Evolutionary conservation across 495 filamentous ascomycete genomes (phyloP), one percentile per base, ranked within the genome.

Genomic region (Neurospora sp.): DNA sequence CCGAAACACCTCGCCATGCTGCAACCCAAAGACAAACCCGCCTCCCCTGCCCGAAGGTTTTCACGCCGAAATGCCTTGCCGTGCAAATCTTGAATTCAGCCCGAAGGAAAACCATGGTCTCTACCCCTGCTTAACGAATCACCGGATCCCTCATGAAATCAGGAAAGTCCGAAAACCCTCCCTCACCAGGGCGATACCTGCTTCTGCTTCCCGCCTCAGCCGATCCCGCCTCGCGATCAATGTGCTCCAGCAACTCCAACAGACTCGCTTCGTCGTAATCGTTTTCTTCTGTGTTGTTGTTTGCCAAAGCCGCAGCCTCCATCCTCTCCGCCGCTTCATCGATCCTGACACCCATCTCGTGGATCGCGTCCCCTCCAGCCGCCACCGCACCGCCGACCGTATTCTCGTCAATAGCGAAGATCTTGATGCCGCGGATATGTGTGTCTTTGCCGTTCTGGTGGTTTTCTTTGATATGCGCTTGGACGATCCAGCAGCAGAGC

Each of bases 371-470:
- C 5, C 66, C 38, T 4, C 12, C 71, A 62, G 18, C 73, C 1
- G 10, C 42, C 18, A 70, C 40, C 18, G 54, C 42, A 10, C 59
- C 62, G 14, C 75, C 74, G 5, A 75, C 72, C 23, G 81, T 77
- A 14, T 79, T 79, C 39, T 87, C 85, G 71, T 98, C 94, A 54
- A 86, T 82, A 6, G 93, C 92, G 79, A 93, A 99, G 37, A 99
- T 89, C 86, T 98, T 94, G 79, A 99, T 86, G 0, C 93, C 95
- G 44, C 96, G 90, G 48, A 99, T 89, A 86, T 99, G 96, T 4
- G 96, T 99, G 81, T 99, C 96, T 80, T 99, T 99, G 72, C 96
- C 96, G 81, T 99, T 99, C 85, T 99, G 96, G 82, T 99, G 96
- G 77, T 99, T 99, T 83, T 97, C 96, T 72, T 93, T 87, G 75